Conservation (phyloP, 1,284 basidiomycete species). For the Wolfiporia cocos region DNA sequence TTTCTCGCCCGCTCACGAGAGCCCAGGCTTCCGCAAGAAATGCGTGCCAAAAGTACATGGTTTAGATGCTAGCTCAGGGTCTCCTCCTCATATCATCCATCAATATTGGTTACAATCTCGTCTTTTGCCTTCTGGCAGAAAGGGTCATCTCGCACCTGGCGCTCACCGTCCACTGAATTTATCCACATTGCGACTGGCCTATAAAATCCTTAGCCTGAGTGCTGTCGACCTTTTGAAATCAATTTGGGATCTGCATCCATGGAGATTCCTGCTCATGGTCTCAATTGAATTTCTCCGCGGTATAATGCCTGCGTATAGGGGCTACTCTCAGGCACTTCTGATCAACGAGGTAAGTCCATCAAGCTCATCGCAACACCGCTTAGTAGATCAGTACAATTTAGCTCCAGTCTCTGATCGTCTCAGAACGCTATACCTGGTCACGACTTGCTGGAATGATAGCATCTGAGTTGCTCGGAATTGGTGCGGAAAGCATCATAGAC, state of each 20-base stretch:
- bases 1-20: no score
- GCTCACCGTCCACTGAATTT: constrained; percentile 54
- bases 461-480: constrained; percentile 57
- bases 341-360: constrained; percentile 61
- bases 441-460: constrained; percentile 48
- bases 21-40: neutral
- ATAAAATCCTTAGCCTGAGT: constrained; percentile 45
- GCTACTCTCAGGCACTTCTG: constrained; percentile 78
- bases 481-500: constrained; percentile 61
- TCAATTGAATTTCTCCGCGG: constrained; percentile 63
- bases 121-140: constrained; percentile 26
- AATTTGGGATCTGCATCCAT: constrained; percentile 62
- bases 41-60: no score
- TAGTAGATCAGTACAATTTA: constrained; percentile 28
- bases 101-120: constrained; percentile 65
- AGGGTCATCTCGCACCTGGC: constrained; percentile 52
- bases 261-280: constrained; percentile 60
- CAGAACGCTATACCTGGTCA: constrained; percentile 59
- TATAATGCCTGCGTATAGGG: constrained; percentile 70
- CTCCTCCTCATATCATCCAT: constrained; percentile 34
- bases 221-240: constrained; percentile 48
- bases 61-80: no score
- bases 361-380: neutral
- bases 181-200: constrained; percentile 50
- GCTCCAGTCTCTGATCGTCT: constrained; percentile 62